Evolutionary conservation across 768 basidiomycete genomes (phyloP).

Genomic region (Glaciozyma antarctica): DNA sequence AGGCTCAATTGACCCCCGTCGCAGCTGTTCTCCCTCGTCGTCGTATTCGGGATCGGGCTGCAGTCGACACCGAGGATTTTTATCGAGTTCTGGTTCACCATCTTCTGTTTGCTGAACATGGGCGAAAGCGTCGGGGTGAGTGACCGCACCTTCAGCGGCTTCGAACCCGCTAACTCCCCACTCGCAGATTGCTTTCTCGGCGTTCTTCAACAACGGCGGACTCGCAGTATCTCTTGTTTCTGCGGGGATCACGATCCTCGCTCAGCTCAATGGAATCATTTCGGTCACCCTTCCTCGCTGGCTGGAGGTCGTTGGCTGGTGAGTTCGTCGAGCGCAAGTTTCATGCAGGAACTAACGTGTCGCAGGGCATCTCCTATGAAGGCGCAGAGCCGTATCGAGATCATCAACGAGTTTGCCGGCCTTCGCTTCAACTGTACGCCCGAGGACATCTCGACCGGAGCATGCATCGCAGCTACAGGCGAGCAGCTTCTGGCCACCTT

Average conservation of each 20-base stretch:
- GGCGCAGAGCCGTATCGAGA: constrained; percentile 38
- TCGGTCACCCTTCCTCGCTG: constrained; percentile 39
- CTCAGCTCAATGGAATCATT: constrained; percentile 30
- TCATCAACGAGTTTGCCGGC: constrained; percentile 41
- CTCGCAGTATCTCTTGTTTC: constrained; percentile 20
- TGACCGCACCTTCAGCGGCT: constrained; percentile 19
- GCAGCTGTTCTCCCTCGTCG: constrained; percentile 35
- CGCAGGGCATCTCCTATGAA: constrained; percentile 25
- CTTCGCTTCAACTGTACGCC: constrained; percentile 38
- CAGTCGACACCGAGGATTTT: constrained; percentile 40
- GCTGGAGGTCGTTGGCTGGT: constrained; percentile 36
- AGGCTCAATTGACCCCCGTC: not conserved
- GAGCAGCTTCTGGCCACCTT: constrained; percentile 40
- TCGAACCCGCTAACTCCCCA: no score
- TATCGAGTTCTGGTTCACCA: constrained; percentile 39
- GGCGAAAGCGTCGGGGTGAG: constrained; percentile 42
- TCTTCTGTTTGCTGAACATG: constrained; percentile 38
- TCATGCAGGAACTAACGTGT: not conserved
- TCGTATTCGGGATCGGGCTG: constrained; percentile 40
- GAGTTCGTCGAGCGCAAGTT: not conserved
- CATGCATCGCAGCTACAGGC: constrained; percentile 40
- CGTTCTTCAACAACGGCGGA: constrained; percentile 7
- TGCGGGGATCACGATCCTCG: constrained; percentile 9
- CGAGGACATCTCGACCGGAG: constrained; percentile 35
- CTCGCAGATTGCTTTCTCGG: constrained; percentile 25